phyloP scores from a whole-genome alignment of 495 filamentous ascomycete genomes.

The Stereocaulon alpinum region DNA sequence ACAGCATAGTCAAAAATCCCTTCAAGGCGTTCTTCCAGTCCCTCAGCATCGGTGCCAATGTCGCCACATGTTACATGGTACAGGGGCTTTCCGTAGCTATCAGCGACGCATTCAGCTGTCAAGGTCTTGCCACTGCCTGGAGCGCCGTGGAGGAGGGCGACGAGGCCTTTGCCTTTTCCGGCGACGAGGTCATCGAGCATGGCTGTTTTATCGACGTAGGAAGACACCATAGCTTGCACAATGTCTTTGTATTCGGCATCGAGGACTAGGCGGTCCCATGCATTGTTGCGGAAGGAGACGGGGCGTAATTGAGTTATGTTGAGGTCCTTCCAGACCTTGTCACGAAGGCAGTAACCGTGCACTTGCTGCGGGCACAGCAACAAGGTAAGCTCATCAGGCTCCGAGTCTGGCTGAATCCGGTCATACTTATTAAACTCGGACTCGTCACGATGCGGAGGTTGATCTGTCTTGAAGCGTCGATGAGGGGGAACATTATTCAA shows the following conservation, averaged over 20 bases:
- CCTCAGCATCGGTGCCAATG: conserved; percentile 11
- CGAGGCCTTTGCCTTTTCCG: conserved; percentile 19
- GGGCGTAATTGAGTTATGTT: conserved; percentile 18
- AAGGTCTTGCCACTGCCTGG: conserved; percentile 26
- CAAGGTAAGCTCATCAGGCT: conserved; percentile 12
- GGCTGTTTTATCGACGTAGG: conserved; percentile 17
- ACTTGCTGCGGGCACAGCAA: conserved; percentile 21
- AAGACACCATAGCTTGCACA: conserved; percentile 33
- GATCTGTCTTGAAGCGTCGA: conserved; percentile 5
- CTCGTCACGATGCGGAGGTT: conserved; percentile 6
- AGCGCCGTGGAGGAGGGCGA: conserved; percentile 19
- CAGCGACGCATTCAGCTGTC: conserved; percentile 22
- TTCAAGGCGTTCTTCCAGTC: conserved; percentile 17
- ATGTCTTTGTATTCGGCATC: conserved; percentile 41
- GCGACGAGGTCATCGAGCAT: conserved; percentile 15
- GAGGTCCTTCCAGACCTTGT: conserved; percentile 21
- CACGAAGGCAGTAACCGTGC: conserved; percentile 18
- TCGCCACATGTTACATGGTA: conserved; percentile 23
- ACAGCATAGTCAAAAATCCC: conserved; percentile 22
- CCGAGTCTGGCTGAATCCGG: conserved; percentile 3
- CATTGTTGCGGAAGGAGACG: conserved; percentile 25
- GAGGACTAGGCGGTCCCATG: conserved; percentile 48
- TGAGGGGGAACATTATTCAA: conserved; percentile 7
- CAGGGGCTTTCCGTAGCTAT: conserved; percentile 19
- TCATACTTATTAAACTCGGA: conserved; percentile 15